Conservation (phyloP, 352 stramenopile species). For the Globisporangium polare region DNA sequence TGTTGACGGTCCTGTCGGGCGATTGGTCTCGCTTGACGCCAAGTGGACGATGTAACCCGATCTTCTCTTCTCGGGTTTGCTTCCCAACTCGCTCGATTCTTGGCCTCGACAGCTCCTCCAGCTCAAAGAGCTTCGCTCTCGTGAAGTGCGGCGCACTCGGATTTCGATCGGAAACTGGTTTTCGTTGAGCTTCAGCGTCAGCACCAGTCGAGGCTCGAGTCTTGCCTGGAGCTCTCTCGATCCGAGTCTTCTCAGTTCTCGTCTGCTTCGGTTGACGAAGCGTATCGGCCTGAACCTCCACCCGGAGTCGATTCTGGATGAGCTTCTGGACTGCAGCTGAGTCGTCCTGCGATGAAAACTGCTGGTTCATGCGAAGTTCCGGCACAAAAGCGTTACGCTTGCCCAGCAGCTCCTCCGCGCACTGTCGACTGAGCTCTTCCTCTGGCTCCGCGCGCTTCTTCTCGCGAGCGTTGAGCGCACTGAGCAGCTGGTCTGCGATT, state of each 20-base stretch:
- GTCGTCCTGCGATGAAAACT: neutral
- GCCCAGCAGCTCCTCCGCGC: constrained; percentile 48
- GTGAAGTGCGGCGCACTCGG: neutral
- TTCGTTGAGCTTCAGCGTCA: neutral
- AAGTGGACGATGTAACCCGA: neutral
- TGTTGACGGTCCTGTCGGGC: neutral
- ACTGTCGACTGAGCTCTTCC: constrained; percentile 37
- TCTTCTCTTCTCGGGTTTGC: neutral
- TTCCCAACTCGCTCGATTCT: neutral
- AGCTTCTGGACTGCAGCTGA: constrained; percentile 37
- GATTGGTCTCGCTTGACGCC: neutral
- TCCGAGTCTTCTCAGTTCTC: neutral
- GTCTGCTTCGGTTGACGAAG: constrained; percentile 20
- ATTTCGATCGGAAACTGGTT: neutral
- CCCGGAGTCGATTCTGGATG: constrained; percentile 36
- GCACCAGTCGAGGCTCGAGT: neutral
- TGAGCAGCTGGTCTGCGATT: constrained; percentile 37
- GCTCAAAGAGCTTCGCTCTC: neutral
- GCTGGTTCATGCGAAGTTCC: constrained; percentile 15
- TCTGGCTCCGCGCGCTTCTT: constrained; percentile 17
- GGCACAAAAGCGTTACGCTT: constrained; percentile 48
- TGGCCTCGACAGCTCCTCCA: neutral
- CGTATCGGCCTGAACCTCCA: constrained; percentile 35
- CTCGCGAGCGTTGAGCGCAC: constrained; percentile 22
- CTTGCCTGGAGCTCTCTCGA: neutral